Evolutionary conservation across 768 basidiomycete genomes (phyloP).

Genomic region (Amylocystis lapponica): DNA sequence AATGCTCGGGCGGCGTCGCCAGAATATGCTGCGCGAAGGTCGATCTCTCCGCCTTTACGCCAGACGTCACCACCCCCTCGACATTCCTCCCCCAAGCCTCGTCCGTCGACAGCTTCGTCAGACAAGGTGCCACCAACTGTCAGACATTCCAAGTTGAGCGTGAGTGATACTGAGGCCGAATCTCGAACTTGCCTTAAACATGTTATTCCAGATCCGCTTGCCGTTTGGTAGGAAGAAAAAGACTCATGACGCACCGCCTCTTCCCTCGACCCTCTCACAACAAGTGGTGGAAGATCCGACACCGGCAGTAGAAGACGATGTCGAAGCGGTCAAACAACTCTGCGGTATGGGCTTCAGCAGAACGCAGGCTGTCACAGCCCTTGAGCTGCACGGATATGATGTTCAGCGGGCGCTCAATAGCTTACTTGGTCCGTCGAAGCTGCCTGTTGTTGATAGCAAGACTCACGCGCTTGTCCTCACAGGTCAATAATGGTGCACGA

Average conservation of each 20-base stretch:
- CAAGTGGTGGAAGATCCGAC: slow-evolving; percentile 40
- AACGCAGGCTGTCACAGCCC: slow-evolving; percentile 70
- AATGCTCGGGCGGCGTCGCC: slow-evolving; percentile 31
- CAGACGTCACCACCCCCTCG: slow-evolving; percentile 50
- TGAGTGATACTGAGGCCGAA: slow-evolving; percentile 34
- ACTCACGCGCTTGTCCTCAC: no score
- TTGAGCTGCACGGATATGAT: slow-evolving; percentile 83
- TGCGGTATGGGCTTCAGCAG: slow-evolving; percentile 90
- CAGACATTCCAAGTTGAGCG: slow-evolving; percentile 72
- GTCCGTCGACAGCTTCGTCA: slow-evolving; percentile 49
- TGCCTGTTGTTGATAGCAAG: background rate
- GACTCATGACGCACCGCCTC: slow-evolving; percentile 43
- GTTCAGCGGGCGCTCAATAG: slow-evolving; percentile 74
- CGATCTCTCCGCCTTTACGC: slow-evolving; percentile 47
- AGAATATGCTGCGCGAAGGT: slow-evolving; percentile 10
- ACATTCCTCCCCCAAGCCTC: slow-evolving; percentile 48
- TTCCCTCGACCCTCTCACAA: slow-evolving; percentile 27
- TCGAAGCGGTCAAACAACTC: slow-evolving; percentile 71
- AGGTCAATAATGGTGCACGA: no score
- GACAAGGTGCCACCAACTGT: slow-evolving; percentile 53
- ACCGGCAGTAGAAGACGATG: slow-evolving; percentile 63
- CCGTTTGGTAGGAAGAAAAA: slow-evolving; percentile 78
- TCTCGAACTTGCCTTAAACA: slow-evolving; percentile 2
- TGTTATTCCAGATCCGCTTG: slow-evolving; percentile 54
- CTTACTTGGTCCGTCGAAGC: slow-evolving; percentile 48